Evolutionary conservation across 768 basidiomycete species (phyloP).

Genomic region (Botryobasidium botryosum): DNA sequence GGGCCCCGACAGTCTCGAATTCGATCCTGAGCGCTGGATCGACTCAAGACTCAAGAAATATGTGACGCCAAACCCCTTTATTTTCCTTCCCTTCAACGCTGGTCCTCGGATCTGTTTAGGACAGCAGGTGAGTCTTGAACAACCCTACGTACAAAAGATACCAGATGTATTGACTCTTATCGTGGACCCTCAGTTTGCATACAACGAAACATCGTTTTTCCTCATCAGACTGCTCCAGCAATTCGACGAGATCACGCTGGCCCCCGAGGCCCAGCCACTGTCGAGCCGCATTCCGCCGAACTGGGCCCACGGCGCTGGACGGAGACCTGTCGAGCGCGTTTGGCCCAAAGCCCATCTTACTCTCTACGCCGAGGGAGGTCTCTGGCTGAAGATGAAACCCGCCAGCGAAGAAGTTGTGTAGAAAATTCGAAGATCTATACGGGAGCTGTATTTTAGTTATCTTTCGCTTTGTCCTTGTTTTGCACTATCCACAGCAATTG

Average conservation of each 20-base stretch:
- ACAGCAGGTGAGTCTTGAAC: conserved; percentile 22
- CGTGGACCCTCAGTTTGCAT: conserved; percentile 24
- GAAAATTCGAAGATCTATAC: too few species aligned
- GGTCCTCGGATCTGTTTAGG: conserved; percentile 33
- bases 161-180: neutral
- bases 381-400: conserved; percentile 1
- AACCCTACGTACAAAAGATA: too few species aligned
- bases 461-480: too few species aligned
- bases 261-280: conserved; percentile 36
- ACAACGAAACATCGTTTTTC: conserved; percentile 39
- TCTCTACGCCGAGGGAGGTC: conserved; percentile 4
- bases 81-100: conserved; percentile 59
- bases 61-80: conserved; percentile 27
- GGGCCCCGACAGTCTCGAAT: conserved; percentile 63
- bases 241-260: conserved; percentile 34
- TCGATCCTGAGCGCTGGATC: conserved; percentile 66
- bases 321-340: conserved; percentile 5
- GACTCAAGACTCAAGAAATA: conserved; percentile 27
- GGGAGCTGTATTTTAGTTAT: too few species aligned
- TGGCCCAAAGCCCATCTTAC: conserved; percentile 9
- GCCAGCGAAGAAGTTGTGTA: too few species aligned
- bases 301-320: conserved; percentile 1
- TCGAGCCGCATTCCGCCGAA: conserved; percentile 25
- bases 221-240: conserved; percentile 44
- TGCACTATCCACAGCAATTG: too few species aligned